These are phyloP conservation scores for Bodo saltans DNA, from an alignment of 78 protist species.

Conservation along the genomic window DNA sequence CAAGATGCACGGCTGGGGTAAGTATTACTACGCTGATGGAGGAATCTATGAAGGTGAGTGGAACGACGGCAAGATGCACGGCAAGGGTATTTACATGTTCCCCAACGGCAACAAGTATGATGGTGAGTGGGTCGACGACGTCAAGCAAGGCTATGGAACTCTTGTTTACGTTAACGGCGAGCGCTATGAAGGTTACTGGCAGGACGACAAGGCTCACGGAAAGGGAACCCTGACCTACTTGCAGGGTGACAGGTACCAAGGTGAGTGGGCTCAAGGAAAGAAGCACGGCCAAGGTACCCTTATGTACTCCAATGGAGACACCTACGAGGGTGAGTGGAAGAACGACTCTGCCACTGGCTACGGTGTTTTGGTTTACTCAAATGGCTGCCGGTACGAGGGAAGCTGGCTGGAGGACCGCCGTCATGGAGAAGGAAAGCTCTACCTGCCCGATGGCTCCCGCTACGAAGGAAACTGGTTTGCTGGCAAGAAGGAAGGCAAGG, in stretches of 20 bases:
- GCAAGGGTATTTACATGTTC: slow-evolving; percentile 48
- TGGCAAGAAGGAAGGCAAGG: slow-evolving; percentile 37
- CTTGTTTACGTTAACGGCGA: slow-evolving; percentile 16
- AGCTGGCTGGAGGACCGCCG: slow-evolving; percentile 39
- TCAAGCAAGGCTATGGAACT: slow-evolving; percentile 28
- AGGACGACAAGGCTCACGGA: slow-evolving; percentile 52
- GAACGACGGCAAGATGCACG: slow-evolving; percentile 45
- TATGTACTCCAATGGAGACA: slow-evolving; percentile 31
- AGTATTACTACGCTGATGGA: slow-evolving; percentile 35
- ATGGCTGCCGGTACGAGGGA: slow-evolving; percentile 50
- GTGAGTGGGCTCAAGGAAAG: slow-evolving; percentile 44
- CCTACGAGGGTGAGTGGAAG: slow-evolving; percentile 31
- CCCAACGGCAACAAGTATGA: slow-evolving; percentile 50
- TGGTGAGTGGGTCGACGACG: slow-evolving; percentile 39
- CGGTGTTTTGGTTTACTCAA: slow-evolving; percentile 11
- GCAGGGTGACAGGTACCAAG: slow-evolving; percentile 52
- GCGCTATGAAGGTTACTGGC: slow-evolving; percentile 57
- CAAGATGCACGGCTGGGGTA: slow-evolving; percentile 53
- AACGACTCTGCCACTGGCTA: slow-evolving; percentile 28
- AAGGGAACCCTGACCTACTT: slow-evolving; percentile 36
- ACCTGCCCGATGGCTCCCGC: slow-evolving; percentile 19
- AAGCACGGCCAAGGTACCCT: slow-evolving; percentile 33
- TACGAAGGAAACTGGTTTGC: slow-evolving; percentile 31
- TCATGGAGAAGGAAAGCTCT: slow-evolving; percentile 22
- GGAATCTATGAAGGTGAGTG: slow-evolving; percentile 43